Evolutionary conservation across 495 filamentous ascomycete genomes (phyloP), one percentile per base, ranked within the genome.

Genomic region (Podospora fimiseda): DNA sequence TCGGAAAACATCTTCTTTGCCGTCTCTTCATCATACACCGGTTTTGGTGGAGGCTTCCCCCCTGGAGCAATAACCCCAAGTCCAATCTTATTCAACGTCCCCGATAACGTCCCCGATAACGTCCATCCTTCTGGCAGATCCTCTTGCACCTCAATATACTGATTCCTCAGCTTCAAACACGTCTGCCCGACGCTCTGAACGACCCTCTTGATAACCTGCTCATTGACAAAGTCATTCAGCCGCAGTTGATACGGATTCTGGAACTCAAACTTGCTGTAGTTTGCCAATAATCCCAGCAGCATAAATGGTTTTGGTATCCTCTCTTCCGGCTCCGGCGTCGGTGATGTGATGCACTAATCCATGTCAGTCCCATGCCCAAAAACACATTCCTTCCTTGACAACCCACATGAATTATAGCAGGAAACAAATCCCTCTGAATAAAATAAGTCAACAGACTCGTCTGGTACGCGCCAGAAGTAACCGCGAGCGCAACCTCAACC

Each of bases 231-330:
- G 65, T 98, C 93, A 63, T 94, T 90, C n/a, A 98, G 80, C 40
- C 92, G 86, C 53, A 94, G 72, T 61, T 92, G 87, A 62, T 98
- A 98, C 6, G 93, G 93, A 58, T 98, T 98, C 69, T 95, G 93
- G 52, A 94, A 89, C 71, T 98, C 93, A 60, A 97, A 98, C 69
- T 96, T 98, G 78, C 96, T 96, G 78, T 96, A 97, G 70, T 98
- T 98, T 58, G 87, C 89, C 50, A 98, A 72, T n/a, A 96, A 72
- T 7, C 92, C 94, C 4, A 96, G 72, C 37, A 96, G 77, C 23
- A 86, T 79, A 52, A 96, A 91, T 1, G 92, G 87, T 50, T 87
- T 80, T 21, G 88, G 75, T 43, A 79, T 80, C 56, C 81, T 73
- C 1, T 75, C 66, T 2, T 77, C 69, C 45, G 74, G 76, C 33